These are phyloP conservation scores for Shiraia sp. DNA, from an alignment of 2,329 filamentous ascomycete genomes.

Conservation along the genomic window DNA sequence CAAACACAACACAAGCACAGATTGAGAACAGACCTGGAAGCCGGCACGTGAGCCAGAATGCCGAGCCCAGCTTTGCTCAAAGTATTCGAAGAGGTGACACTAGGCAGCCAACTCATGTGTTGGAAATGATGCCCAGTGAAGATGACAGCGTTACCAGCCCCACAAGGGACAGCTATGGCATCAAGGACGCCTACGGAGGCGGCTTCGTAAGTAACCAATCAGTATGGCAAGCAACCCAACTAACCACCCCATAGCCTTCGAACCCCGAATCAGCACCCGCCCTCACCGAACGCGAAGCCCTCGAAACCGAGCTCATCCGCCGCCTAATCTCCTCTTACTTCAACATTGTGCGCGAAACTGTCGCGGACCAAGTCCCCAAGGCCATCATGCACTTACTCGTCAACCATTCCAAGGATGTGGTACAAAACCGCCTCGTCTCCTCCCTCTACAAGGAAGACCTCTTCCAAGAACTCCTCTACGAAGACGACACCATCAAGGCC, in stretches of 20 bases:
- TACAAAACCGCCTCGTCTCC: conserved; percentile 94
- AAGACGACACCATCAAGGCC: conserved; percentile 96
- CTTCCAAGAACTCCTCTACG: conserved; percentile 92
- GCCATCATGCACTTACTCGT: conserved; percentile 98
- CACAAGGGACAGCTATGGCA: conserved; percentile 38
- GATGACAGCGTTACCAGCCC: conserved; percentile 45
- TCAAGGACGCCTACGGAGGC: conserved; percentile 53
- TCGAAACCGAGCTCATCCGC: conserved; percentile 97
- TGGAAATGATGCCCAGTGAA: conserved; percentile 48
- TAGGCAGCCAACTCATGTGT: conserved; percentile 53
- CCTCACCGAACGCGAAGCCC: conserved; percentile 90
- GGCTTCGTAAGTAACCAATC: conserved; percentile 70
- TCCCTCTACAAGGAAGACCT: conserved; percentile 91
- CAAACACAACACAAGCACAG: conserved; percentile 48
- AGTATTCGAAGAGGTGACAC: conserved; percentile 74
- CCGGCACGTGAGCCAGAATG: conserved; percentile 76
- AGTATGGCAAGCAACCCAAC: too few relatives aligned
- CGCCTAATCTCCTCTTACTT: conserved; percentile 98
- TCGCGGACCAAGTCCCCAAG: conserved; percentile 97
- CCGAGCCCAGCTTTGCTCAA: conserved; percentile 80
- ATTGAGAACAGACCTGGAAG: conserved; percentile 46
- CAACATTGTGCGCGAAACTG: conserved; percentile 98
- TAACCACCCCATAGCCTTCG: conserved; percentile 35
- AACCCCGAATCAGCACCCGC: conserved; percentile 71
- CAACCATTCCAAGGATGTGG: conserved; percentile 97